phyloP scores from a whole-genome alignment of 2,329 filamentous ascomycete species.

The Colletotrichum falcatum region DNA sequence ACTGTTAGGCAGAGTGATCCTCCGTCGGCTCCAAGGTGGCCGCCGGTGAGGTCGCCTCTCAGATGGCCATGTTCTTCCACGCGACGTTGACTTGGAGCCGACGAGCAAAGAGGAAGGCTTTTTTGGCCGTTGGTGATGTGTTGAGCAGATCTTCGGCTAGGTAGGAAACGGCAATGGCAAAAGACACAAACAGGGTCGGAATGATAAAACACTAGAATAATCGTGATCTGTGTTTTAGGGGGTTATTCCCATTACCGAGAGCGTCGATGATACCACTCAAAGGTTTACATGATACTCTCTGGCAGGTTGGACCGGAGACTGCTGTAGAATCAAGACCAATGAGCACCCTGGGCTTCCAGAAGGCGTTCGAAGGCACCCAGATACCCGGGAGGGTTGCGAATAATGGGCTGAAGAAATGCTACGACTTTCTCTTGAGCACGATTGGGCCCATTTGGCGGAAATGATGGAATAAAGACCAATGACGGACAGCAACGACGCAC shows the following conservation, averaged over 20 bases:
- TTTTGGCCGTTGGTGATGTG: slow-evolving; percentile 9
- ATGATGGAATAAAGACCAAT: slow-evolving; percentile 28
- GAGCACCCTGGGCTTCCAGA: slow-evolving; percentile 6
- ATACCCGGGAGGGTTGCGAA: slow-evolving; percentile 48
- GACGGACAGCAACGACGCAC: slow-evolving; percentile 19
- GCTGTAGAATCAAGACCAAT: slow-evolving; percentile 37
- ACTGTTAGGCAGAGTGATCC: slow-evolving; percentile 15
- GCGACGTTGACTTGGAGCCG: slow-evolving; percentile 15
- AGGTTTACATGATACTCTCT: not conserved
- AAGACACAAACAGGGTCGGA: not conserved
- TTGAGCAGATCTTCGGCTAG: slow-evolving; percentile 8
- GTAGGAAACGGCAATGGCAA: not conserved
- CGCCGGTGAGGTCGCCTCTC: slow-evolving; percentile 21
- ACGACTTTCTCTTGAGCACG: slow-evolving; percentile 25
- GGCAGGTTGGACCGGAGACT: not conserved
- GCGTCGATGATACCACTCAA: not conserved
- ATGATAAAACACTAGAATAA: not conserved
- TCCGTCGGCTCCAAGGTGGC: slow-evolving; percentile 3
- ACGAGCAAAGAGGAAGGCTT: slow-evolving; percentile 31
- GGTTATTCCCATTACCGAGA: not conserved
- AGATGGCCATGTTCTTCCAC: slow-evolving; percentile 8
- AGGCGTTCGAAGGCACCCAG: slow-evolving; percentile 39
- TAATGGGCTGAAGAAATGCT: slow-evolving; percentile 47
- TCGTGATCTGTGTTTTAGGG: not conserved
- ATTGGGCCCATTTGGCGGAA: slow-evolving; percentile 15